Evolutionary conservation across 2,329 filamentous ascomycete genomes (phyloP), one percentile per base, ranked within the genome.

Genomic region (Byssochlamys sp.): DNA sequence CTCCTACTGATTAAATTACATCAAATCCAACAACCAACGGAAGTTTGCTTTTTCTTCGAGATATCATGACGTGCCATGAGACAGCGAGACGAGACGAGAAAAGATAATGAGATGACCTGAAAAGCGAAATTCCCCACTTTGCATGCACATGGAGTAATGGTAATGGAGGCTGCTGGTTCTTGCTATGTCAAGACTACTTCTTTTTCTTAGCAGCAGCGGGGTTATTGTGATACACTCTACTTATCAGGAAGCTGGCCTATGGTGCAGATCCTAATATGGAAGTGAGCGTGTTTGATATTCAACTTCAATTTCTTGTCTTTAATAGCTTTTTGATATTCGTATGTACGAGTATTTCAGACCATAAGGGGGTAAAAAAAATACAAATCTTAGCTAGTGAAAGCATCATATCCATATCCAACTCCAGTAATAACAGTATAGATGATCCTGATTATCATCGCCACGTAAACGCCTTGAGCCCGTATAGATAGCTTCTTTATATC

Each of bases 1-100:
- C 65, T 29, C 63, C 69, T 49, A 65, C 60, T 61, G 62, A 68
- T 24, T 60, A 54, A 57, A 55, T 33, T 33, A 5, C 49, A 4
- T 58, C 57, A 19, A 28, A 54, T 1, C 14, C 45, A 50, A 29
- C 4, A 52, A 7, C 14, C 9, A 27, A 28, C 4, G 7, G 29
- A 31, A 31, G 11, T 5, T 31, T 31, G 19, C 19, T 19, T 19
- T 19, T 19, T 19, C 19, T 19, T 19, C 19, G 7, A 19, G 39
- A 45, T 14, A n/a, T 45, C 19, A 45, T 45, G 39, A 45, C 39
- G 3, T 19, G n/a, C 19, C n/a, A 45, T 24, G 39, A 24, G 19
- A 45, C n/a, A 2, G n/a, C 19, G 39, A 45, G 14, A 45, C 6
- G n/a, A 45, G 7, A 26, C 14, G 27, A 52, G 24, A 29, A 24